These are phyloP conservation scores for Xylaria sp. DNA, from an alignment of 2,329 filamentous ascomycete genomes.

Conservation along the genomic window DNA sequence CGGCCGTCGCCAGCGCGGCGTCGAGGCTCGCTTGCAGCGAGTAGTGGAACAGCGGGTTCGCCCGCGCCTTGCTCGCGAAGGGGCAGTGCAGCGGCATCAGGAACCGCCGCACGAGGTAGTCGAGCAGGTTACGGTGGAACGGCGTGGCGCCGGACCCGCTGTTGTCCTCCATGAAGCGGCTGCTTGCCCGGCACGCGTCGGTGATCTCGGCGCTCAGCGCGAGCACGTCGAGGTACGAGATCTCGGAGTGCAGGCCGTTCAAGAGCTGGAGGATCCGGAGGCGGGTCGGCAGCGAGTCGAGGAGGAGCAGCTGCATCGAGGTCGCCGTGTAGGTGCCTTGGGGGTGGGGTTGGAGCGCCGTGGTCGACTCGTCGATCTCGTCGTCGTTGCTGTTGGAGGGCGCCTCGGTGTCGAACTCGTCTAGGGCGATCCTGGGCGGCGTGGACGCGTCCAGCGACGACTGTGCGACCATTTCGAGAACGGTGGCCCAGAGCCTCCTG, in stretches of 20 bases:
- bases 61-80: conserved; percentile 46
- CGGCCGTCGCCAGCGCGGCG: conserved; percentile 41
- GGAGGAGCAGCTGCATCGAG: conserved; percentile 41
- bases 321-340: conserved; percentile 36
- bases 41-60: conserved; percentile 52
- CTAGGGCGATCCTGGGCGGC: conserved; percentile 42
- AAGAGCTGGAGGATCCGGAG: neutral
- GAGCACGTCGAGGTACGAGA: conserved; percentile 32
- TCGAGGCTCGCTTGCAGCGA: conserved; percentile 53
- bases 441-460: conserved; percentile 43
- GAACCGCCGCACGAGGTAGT: conserved; percentile 57
- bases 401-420: conserved; percentile 45
- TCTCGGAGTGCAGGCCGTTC: neutral
- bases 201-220: conserved; percentile 39
- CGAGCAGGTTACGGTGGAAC: conserved; percentile 53
- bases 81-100: conserved; percentile 56
- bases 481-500: conserved; percentile 47
- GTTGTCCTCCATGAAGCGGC: conserved; percentile 25
- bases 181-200: conserved; percentile 29
- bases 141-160: conserved; percentile 26
- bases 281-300: conserved; percentile 41
- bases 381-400: conserved; percentile 43
- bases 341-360: conserved; percentile 26
- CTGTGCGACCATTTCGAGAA: conserved; percentile 45
- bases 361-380: conserved; percentile 32